Evolutionary conservation across 2,329 filamentous ascomycete species (phyloP).

Genomic region (Penicillium crustosum): DNA sequence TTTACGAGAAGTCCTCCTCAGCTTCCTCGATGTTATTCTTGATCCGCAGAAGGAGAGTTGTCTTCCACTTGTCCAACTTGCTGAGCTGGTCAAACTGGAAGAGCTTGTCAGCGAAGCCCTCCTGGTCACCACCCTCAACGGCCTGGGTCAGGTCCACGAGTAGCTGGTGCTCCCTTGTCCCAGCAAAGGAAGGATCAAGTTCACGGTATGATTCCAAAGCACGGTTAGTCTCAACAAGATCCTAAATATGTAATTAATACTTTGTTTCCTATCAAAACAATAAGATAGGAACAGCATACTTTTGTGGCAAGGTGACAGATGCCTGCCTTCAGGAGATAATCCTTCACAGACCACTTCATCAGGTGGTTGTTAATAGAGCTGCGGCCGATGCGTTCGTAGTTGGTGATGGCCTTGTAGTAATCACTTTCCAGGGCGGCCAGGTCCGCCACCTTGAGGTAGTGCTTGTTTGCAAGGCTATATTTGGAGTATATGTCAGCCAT

Average conservation of each 20-base stretch:
- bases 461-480: slow-evolving; percentile 80
- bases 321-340: slow-evolving; percentile 91
- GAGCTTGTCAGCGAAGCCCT: slow-evolving; percentile 79
- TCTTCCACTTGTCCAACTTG: slow-evolving; percentile 98
- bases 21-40: slow-evolving; percentile 78
- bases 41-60: slow-evolving; percentile 73
- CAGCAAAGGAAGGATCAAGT: slow-evolving; percentile 72
- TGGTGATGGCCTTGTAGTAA: slow-evolving; percentile 78
- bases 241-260: slow-evolving; percentile 41
- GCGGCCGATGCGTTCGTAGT: slow-evolving; percentile 80
- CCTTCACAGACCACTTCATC: slow-evolving; percentile 92
- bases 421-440: slow-evolving; percentile 77
- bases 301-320: slow-evolving; percentile 79
- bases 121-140: slow-evolving; percentile 74
- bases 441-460: slow-evolving; percentile 89
- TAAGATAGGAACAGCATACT: slow-evolving; percentile 28
- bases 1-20: slow-evolving; percentile 67
- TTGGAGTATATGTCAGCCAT: background rate
- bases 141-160: slow-evolving; percentile 73
- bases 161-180: slow-evolving; percentile 77
- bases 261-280: background rate
- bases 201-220: slow-evolving; percentile 82
- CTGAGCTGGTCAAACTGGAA: slow-evolving; percentile 90
- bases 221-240: slow-evolving; percentile 74
- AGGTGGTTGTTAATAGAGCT: slow-evolving; percentile 82